Evolutionary conservation across 257 asterid species (phyloP).

Genomic region (Primulina tabacum): DNA sequence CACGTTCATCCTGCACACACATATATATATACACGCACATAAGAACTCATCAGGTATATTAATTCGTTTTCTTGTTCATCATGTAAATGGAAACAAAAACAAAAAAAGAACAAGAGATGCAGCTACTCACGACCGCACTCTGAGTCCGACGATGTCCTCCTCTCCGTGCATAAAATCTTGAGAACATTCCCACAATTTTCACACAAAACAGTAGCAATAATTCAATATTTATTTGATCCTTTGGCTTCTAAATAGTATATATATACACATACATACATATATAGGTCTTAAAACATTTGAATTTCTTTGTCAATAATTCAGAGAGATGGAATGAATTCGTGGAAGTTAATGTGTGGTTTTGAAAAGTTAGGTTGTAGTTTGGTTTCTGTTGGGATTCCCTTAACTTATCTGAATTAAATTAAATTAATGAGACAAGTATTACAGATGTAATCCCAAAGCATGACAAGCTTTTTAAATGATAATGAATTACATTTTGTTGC

Average conservation of each 20-base stretch:
- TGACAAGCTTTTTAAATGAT: background rate
- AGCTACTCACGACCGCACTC: background rate
- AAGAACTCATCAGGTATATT: no score
- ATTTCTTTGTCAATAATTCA: background rate
- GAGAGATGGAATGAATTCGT: background rate
- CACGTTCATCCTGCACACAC: constrained; percentile 53
- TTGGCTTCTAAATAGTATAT: background rate
- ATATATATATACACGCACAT: background rate
- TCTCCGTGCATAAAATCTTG: background rate
- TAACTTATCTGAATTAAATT: background rate
- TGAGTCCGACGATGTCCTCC: background rate
- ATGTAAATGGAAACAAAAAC: no score
- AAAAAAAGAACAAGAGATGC: no score
- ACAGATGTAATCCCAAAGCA: background rate
- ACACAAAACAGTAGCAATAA: background rate
- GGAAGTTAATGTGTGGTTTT: constrained; percentile 26
- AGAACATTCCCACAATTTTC: background rate
- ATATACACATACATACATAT: background rate
- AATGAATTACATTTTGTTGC: no score
- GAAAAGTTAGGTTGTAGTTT: constrained; percentile 25
- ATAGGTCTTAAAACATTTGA: background rate
- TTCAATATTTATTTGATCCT: background rate
- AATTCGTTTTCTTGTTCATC: background rate
- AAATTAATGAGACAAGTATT: background rate
- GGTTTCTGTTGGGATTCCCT: constrained; percentile 29